Conservation (phyloP, 2,329 filamentous ascomycete species). For the Aulographum hederae region DNA sequence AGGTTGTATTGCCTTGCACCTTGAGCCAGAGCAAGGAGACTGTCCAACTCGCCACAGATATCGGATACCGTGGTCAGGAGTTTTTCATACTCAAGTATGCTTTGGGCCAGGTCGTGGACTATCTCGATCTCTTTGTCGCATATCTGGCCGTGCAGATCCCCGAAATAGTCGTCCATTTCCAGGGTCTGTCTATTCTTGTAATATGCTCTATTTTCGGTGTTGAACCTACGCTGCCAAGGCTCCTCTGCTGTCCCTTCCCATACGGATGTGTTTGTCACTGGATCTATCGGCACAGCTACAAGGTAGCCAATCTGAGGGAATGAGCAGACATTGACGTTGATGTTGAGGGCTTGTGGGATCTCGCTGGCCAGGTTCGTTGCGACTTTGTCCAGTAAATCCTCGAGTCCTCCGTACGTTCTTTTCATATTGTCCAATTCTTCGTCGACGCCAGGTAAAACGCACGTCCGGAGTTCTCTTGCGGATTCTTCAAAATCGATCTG, state of each 20-base stretch:
- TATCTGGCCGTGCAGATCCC: conserved; percentile 33
- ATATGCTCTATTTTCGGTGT: conserved; percentile 48
- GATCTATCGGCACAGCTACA: conserved; percentile 50
- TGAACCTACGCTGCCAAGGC: conserved; percentile 63
- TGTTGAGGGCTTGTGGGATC: conserved; percentile 39
- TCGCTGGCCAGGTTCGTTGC: conserved; percentile 38
- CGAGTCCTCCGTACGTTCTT: conserved; percentile 58
- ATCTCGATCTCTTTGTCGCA: conserved; percentile 74
- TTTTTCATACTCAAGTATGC: conserved; percentile 49
- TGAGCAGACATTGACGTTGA: conserved; percentile 60
- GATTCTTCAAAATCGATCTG: conserved; percentile 75
- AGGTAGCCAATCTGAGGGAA: conserved; percentile 86
- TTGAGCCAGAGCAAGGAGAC: conserved; percentile 60
- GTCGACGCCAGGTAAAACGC: conserved; percentile 52
- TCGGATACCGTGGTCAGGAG: conserved; percentile 54
- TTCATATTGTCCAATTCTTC: conserved; percentile 61
- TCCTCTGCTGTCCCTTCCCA: conserved; percentile 44
- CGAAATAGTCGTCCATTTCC: conserved; percentile 63
- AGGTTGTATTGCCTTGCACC: conserved; percentile 62
- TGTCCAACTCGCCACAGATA: conserved; percentile 69
- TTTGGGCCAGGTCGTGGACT: conserved; percentile 55
- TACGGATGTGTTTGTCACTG: conserved; percentile 35
- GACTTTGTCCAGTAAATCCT: conserved; percentile 50
- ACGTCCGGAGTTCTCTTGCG: conserved; percentile 48
- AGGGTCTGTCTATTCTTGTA: conserved; percentile 76